Conservation (phyloP, 1,284 basidiomycete genomes). For the Microbotryum intermedium region DNA sequence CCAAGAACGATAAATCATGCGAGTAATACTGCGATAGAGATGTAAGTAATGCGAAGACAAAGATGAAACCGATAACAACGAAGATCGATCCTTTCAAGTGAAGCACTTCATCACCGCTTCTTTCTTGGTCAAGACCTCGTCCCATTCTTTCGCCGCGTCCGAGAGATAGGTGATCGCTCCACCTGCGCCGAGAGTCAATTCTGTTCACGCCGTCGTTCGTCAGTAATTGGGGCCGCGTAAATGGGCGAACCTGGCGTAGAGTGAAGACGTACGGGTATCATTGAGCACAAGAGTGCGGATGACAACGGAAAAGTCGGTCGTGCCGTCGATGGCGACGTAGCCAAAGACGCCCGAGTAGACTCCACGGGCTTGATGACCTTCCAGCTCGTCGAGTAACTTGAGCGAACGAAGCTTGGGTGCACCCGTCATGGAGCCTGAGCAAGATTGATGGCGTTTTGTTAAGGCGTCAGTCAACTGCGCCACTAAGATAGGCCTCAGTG, state of each 20-base stretch:
- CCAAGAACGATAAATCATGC: too few species aligned
- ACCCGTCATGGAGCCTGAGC: constrained; percentile 87
- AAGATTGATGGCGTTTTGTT: not conserved
- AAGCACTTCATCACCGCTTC: constrained; percentile 35
- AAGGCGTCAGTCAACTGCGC: constrained; percentile 8
- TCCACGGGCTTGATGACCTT: constrained; percentile 55
- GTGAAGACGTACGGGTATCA: constrained; percentile 42
- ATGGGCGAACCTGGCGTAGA: not conserved
- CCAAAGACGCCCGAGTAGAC: constrained; percentile 93
- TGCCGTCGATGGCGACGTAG: constrained; percentile 81
- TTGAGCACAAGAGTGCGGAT: constrained; percentile 85
- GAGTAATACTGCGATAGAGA: too few species aligned
- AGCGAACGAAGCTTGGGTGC: constrained; percentile 92
- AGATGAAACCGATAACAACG: too few species aligned
- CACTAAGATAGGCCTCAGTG: not conserved
- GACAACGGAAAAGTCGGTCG: constrained; percentile 78
- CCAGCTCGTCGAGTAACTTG: constrained; percentile 75
- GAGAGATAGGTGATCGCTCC: constrained; percentile 94
- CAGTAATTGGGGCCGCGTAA: not conserved
- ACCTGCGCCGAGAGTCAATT: constrained; percentile 65
- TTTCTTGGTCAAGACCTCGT: constrained; percentile 82
- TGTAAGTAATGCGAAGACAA: too few species aligned
- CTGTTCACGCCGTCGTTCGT: constrained; percentile 14
- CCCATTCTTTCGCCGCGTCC: constrained; percentile 79
- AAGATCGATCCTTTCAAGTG: too few species aligned